phyloP scores from a whole-genome alignment of 202 grass and related monocot species.

The Musa balbisiana region DNA sequence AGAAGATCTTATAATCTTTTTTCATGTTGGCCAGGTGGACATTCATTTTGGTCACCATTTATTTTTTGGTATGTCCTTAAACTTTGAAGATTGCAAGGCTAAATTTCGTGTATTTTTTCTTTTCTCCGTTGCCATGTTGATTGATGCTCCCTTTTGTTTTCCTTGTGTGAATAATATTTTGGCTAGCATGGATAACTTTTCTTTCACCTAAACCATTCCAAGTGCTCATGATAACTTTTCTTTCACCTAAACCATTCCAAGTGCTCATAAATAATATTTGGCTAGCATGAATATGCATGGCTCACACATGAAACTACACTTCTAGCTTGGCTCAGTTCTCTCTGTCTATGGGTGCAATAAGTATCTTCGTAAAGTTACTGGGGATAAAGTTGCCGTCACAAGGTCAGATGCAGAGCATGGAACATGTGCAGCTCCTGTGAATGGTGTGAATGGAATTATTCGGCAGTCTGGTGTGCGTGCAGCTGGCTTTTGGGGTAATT shows the following conservation, averaged over 20 bases:
- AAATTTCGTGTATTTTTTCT: not conserved
- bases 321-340: conserved; percentile 58
- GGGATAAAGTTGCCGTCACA: conserved; percentile 9
- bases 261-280: not conserved
- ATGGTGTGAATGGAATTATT: conserved; percentile 19
- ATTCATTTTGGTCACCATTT: conserved; percentile 85
- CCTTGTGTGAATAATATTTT: conserved; percentile 9
- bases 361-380: conserved; percentile 36
- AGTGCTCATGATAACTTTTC: not conserved
- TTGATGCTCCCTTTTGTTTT: conserved; percentile 17
- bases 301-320: conserved; percentile 16
- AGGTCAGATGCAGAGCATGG: conserved; percentile 41
- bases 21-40: conserved; percentile 72
- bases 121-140: not conserved
- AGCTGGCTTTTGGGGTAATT: conserved; percentile 88
- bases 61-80: conserved; percentile 81
- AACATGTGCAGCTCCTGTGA: conserved; percentile 23
- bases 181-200: not conserved
- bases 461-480: conserved; percentile 30
- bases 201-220: not conserved
- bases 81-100: conserved; percentile 4
- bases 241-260: not conserved
- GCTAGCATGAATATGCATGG: conserved; percentile 20
- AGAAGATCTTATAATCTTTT: conserved; percentile 35
- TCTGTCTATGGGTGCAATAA: conserved; percentile 86